These are phyloP conservation scores for Epichloe coenophiala DNA, from an alignment of 2,329 filamentous ascomycete species.

Conservation along the genomic window DNA sequence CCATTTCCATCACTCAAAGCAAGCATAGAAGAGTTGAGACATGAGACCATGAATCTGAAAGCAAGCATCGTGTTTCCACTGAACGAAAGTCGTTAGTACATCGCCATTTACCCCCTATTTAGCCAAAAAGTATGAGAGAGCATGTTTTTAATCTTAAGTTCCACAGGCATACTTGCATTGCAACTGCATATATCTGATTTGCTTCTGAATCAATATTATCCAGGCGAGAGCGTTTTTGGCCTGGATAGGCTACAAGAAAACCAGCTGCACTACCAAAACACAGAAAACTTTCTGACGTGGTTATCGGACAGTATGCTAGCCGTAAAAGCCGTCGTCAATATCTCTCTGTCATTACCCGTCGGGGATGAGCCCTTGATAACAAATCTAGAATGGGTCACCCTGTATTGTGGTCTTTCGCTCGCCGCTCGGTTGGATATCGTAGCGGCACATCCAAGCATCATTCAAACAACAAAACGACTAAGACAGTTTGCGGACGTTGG, in stretches of 20 bases:
- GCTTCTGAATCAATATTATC: conserved; percentile 16
- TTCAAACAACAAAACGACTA: conserved; percentile 13
- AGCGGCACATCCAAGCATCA: conserved; percentile 13
- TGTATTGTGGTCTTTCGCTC: conserved; percentile 18
- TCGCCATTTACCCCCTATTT: no score
- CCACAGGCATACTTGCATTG: conserved; percentile 13
- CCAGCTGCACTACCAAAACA: conserved; percentile 4
- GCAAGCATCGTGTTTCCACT: conserved; percentile 14
- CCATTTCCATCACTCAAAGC: conserved; percentile 8
- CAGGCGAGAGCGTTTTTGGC: conserved; percentile 14
- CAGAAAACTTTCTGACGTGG: conserved; percentile 13
- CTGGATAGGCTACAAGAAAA: conserved; percentile 12
- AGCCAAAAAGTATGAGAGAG: background rate
- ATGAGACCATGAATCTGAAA: conserved; percentile 11
- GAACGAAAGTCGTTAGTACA: conserved; percentile 15
- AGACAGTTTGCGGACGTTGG: conserved; percentile 17
- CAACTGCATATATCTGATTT: conserved; percentile 17
- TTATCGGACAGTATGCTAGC: conserved; percentile 18
- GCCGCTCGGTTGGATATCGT: conserved; percentile 17
- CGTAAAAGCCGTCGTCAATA: conserved; percentile 16
- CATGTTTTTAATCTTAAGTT: background rate
- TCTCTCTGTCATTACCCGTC: conserved; percentile 14
- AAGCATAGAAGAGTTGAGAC: conserved; percentile 7
- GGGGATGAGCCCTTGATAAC: conserved; percentile 16
- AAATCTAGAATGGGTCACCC: conserved; percentile 19